These are phyloP conservation scores for Protomyces pachydermus DNA, from an alignment of 1,139 yeast species.

Conservation along the genomic window DNA sequence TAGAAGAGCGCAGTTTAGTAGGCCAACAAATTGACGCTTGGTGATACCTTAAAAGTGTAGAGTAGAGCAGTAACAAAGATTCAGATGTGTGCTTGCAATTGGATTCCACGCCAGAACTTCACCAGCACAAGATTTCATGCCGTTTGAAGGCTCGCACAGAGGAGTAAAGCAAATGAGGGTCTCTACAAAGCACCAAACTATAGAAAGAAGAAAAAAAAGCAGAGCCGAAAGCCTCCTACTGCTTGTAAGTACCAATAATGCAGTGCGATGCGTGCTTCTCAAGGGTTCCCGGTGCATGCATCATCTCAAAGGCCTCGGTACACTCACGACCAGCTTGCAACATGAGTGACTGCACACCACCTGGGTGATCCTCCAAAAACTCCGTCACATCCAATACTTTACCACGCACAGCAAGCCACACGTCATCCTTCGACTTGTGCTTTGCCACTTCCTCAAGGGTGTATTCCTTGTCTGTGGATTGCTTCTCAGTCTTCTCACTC, in stretches of 20 bases:
- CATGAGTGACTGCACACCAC: constrained; percentile 51
- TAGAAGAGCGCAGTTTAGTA: too few relatives aligned
- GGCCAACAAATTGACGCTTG: too few relatives aligned
- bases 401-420: constrained; percentile 55
- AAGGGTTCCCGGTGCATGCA: constrained; percentile 54
- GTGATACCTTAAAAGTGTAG: too few relatives aligned
- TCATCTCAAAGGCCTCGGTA: constrained; percentile 55
- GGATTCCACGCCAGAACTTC: too few relatives aligned
- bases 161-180: too few relatives aligned
- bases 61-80: too few relatives aligned
- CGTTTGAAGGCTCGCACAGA: too few relatives aligned
- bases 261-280: constrained; percentile 48
- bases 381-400: constrained; percentile 51
- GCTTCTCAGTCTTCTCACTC: constrained; percentile 33
- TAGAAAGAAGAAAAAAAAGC: too few relatives aligned
- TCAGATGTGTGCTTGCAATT: too few relatives aligned
- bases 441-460: constrained; percentile 47
- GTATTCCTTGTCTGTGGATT: constrained; percentile 37
- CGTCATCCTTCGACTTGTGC: constrained; percentile 59
- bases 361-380: constrained; percentile 52
- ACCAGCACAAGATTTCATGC: too few relatives aligned
- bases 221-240: background rate
- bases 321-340: constrained; percentile 57
- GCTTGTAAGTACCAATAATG: constrained; percentile 45
- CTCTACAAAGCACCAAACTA: too few relatives aligned